Evolutionary conservation across 73 alveolate species (phyloP).

Genomic region (Durusdinium trenchii): DNA sequence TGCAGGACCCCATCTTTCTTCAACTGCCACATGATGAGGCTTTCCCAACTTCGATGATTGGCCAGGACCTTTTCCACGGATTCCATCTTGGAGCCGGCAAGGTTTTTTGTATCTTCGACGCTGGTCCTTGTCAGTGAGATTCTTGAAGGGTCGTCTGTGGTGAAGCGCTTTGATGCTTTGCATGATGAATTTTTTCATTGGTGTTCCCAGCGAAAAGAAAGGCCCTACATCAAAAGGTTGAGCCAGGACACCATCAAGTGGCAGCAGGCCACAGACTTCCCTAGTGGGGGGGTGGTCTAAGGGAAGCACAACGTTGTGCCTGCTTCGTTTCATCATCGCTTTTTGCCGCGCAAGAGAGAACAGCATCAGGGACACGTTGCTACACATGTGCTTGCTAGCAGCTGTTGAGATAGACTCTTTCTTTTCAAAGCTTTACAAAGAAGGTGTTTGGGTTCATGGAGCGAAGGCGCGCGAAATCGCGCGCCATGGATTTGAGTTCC

Average conservation of each 20-base stretch:
- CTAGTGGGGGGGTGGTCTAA: slow-evolving; percentile 3
- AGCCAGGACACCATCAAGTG: neutral
- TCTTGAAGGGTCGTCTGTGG: neutral
- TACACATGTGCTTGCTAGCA: neutral
- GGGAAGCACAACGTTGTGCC: slow-evolving; percentile 11
- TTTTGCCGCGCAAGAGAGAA: too few species aligned
- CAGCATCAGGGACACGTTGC: neutral
- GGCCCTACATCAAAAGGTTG: neutral
- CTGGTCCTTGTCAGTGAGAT: neutral
- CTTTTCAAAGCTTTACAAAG: neutral
- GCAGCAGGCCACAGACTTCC: neutral
- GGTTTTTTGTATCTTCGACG: too few species aligned
- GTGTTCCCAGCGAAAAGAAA: neutral
- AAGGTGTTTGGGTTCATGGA: neutral
- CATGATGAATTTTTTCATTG: neutral
- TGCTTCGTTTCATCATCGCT: neutral
- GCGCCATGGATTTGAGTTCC: neutral
- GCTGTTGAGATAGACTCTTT: neutral
- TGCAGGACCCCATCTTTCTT: neutral
- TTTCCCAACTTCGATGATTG: neutral
- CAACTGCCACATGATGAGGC: neutral
- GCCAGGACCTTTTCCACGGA: neutral
- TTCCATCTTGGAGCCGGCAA: neutral
- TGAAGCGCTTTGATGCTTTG: neutral
- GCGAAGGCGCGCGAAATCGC: neutral